phyloP scores from a whole-genome alignment of 2,329 filamentous ascomycete species.

The Neonectria neomacrospora region DNA sequence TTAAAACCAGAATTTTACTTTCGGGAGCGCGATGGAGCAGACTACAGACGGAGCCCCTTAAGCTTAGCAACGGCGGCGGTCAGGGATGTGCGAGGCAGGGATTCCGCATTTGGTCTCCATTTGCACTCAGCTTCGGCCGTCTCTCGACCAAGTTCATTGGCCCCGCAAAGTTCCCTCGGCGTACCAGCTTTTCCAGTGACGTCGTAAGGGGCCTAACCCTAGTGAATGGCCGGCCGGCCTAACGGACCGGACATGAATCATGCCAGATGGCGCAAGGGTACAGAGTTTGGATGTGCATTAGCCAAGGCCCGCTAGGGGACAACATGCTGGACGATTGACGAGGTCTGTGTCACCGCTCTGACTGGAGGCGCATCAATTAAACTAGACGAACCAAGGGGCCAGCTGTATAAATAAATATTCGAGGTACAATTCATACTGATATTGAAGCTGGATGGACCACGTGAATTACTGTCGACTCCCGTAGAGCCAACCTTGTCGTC shows the following conservation, averaged over 20 bases:
- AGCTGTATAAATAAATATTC: too few species aligned
- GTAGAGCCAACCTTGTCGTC: too few species aligned
- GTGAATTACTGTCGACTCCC: too few species aligned
- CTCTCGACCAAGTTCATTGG: not conserved
- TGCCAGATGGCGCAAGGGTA: not conserved
- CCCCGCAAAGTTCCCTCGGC: not conserved
- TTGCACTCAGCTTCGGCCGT: not conserved
- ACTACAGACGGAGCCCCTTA: not conserved
- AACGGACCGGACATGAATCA: not conserved
- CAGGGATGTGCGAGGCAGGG: not conserved
- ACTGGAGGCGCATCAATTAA: too few species aligned
- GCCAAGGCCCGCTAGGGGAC: not conserved
- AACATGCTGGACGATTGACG: not conserved
- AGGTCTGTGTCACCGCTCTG: not conserved
- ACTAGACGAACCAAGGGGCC: too few species aligned
- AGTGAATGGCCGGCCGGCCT: not conserved
- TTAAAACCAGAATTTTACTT: not conserved
- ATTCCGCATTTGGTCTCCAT: not conserved
- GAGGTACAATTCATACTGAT: too few species aligned
- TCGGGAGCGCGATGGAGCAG: not conserved
- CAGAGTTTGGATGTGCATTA: not conserved
- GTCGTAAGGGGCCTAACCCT: not conserved
- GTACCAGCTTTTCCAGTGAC: not conserved
- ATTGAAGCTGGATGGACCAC: too few species aligned
- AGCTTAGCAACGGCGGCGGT: too few species aligned